Evolutionary conservation across 306 rosid genomes (phyloP), one percentile per base, ranked within the genome.

Genomic region (Malus sieversii): DNA sequence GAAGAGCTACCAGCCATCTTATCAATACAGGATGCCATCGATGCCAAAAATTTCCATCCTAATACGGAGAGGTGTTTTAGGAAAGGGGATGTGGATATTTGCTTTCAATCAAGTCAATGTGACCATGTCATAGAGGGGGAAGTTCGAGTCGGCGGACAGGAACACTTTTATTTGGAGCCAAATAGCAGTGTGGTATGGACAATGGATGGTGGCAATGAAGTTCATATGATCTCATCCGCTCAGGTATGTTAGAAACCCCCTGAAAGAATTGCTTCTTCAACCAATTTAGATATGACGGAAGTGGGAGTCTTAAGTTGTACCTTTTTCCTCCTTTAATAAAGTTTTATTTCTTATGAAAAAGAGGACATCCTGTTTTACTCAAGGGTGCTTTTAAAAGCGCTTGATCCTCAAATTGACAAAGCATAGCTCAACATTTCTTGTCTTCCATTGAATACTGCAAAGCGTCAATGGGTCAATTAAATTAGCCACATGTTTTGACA

Each of bases 91-190:
- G 97, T 90, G 59, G 96, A 92, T 77, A 83, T 80, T 48, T 90
- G 96, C 81, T 95, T 95, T 76, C 88, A 84, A 78, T 95, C 93
- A 23, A 84, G 87, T 73, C 87, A 85, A 75, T 94, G 97, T 85
- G 91, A 95, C 79, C 85, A 77, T 83, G 88, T 92, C 81, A 77
- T 92, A 70, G 96, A 90, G 82, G 97, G 96, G 74, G 92, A 89
- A 72, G 97, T 95, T 85, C 90, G 79, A 66, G 86, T 95, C n/a
- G 98, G 98, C 77, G 97, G 98, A 69, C 98, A 95, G 82, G 98
- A 95, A 80, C 98, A 95, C 85, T 95, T 95, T 76, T 95, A 95
- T 85, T 85, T 95, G 83, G 98, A 95, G 88, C 92, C 97, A 60
- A 72, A 95, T 22, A 77, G 96, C 84, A 95, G 85, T 82, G 81